phyloP scores from a whole-genome alignment of 768 basidiomycete genomes.

The Fibroporia radiculosa region DNA sequence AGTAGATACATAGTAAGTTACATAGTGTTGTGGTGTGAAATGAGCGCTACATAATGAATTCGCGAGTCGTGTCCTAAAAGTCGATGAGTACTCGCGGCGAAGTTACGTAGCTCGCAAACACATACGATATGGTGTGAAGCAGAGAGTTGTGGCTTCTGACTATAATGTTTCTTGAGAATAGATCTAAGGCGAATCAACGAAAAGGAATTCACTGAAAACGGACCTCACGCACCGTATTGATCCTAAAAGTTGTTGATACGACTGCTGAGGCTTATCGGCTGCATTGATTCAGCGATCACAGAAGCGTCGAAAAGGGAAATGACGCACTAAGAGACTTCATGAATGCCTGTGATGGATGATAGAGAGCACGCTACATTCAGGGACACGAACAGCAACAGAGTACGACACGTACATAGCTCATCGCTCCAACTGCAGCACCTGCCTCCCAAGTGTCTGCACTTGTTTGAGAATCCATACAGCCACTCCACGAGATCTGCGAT shows the following conservation, averaged over 20 bases:
- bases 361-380: slow-evolving; percentile 56
- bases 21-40: too few relatives aligned
- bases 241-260: slow-evolving; percentile 54
- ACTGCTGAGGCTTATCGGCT: slow-evolving; percentile 47
- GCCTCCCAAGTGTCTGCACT: slow-evolving; percentile 73
- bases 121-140: slow-evolving; percentile 66
- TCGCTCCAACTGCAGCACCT: slow-evolving; percentile 68
- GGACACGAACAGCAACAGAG: slow-evolving; percentile 41
- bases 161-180: slow-evolving; percentile 52
- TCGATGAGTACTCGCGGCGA: neutral
- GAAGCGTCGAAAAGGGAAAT: neutral
- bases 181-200: slow-evolving; percentile 28
- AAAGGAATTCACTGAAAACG: slow-evolving; percentile 44
- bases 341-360: slow-evolving; percentile 45
- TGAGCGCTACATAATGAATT: slow-evolving; percentile 15
- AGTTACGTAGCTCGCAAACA: slow-evolving; percentile 33
- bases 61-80: slow-evolving; percentile 14
- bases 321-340: slow-evolving; percentile 47
- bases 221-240: slow-evolving; percentile 39
- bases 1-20: too few relatives aligned
- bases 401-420: slow-evolving; percentile 59
- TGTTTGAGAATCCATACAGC: slow-evolving; percentile 80
- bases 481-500: slow-evolving; percentile 79
- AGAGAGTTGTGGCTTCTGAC: slow-evolving; percentile 65
- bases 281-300: slow-evolving; percentile 3